Percentiles rank a stretch among this genome's conserved stretches.
Conservation (phyloP, 129 eudicot genomes). For the Arctium minus region DNA sequence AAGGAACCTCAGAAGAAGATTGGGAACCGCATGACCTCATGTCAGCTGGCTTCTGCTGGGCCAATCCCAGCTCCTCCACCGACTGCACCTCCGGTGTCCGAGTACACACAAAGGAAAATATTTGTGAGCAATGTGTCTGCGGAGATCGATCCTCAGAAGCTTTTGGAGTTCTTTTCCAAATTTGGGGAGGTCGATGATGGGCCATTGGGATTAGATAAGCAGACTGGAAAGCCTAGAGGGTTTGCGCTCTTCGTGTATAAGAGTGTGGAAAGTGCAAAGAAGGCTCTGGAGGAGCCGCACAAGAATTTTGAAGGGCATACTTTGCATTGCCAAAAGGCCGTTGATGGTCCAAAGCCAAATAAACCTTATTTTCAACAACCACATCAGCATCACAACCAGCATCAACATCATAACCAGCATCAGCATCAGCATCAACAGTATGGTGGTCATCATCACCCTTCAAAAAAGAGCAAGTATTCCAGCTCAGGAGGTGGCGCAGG, state of each 20-base stretch:
- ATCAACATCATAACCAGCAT: slow-evolving; percentile 26
- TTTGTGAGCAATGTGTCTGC: slow-evolving; percentile 87
- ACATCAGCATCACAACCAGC: slow-evolving; percentile 28
- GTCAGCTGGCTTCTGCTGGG: slow-evolving; percentile 93
- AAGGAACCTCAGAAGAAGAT: slow-evolving; percentile 91
- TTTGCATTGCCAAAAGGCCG: slow-evolving; percentile 81
- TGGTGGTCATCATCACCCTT: slow-evolving; percentile 45
- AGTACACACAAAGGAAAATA: slow-evolving; percentile 85
- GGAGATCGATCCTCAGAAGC: slow-evolving; percentile 64
- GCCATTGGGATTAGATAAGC: slow-evolving; percentile 85
- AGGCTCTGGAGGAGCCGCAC: slow-evolving; percentile 89
- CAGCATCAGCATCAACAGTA: slow-evolving; percentile 38
- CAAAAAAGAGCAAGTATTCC: slow-evolving; percentile 63
- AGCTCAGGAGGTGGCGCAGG: slow-evolving; percentile 34
- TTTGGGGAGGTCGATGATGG: slow-evolving; percentile 98
- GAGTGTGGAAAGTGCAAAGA: slow-evolving; percentile 68
- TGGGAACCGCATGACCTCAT: slow-evolving; percentile 71
- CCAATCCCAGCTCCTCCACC: slow-evolving; percentile 65
- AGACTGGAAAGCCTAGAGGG: slow-evolving; percentile 84
- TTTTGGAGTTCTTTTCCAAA: slow-evolving; percentile 53
- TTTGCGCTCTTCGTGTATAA: slow-evolving; percentile 89
- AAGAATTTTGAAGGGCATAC: slow-evolving; percentile 83
- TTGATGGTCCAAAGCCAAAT: slow-evolving; percentile 75
- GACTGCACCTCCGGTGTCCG: slow-evolving; percentile 43
- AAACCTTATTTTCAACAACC: slow-evolving; percentile 42